Percentiles rank a stretch among this genome's conserved stretches.
phyloP scores from a whole-genome alignment of 2,329 filamentous ascomycete species.

The Colletotrichum sp. region DNA sequence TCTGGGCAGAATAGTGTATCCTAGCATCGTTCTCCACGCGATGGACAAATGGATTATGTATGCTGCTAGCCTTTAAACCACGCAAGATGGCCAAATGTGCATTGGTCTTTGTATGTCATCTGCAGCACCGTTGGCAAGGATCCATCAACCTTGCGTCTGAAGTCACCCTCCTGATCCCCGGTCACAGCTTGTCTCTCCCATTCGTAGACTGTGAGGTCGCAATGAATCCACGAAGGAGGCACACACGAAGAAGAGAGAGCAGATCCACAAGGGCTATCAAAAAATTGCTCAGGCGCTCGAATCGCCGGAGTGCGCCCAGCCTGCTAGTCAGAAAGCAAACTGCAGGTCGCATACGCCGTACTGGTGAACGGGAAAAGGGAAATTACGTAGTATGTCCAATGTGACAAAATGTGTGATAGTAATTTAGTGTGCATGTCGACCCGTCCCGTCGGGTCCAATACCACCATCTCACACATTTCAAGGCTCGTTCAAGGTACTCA shows the following conservation, averaged over 20 bases:
- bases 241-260: neutral
- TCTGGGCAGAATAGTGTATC: neutral
- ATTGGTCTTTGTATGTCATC: neutral
- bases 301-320: neutral
- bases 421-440: neutral
- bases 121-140: neutral
- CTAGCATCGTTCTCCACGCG: neutral
- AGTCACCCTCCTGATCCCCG: neutral
- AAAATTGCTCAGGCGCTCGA: neutral
- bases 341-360: neutral
- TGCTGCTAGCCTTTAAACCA: neutral
- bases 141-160: neutral
- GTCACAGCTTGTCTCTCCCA: neutral
- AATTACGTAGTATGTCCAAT: neutral
- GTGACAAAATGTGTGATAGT: slow-evolving; percentile 6
- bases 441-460: neutral
- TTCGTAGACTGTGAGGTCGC: neutral
- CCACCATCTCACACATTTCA: neutral
- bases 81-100: neutral
- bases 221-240: neutral
- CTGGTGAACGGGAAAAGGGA: neutral
- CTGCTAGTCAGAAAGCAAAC: neutral
- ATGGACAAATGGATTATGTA: neutral
- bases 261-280: neutral
- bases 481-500: neutral